Base-by-base conservation (phyloP, 106 monocot genomes). In the Triglochin maritima region DNA sequence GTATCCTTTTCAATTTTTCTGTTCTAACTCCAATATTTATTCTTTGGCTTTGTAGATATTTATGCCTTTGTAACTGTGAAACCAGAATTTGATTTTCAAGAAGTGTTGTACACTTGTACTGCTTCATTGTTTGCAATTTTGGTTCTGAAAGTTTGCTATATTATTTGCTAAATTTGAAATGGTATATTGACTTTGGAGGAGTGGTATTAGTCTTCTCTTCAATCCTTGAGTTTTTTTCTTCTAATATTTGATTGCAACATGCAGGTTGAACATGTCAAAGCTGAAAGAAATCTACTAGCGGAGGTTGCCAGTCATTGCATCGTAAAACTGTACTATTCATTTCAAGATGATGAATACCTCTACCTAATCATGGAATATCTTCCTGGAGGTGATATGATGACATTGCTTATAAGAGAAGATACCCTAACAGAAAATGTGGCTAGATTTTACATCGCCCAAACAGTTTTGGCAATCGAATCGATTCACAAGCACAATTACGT, bases 321-420 rank as follows among this genome's bases (percentile, higher is more conserved):
- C 68, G 96, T 96, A 69, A 96, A 96, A 70, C 81, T 96, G 3
- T 96, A 96, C 70, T 96, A 96, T 75, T 96, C 96, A 60, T 96
- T 96, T 77, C 96, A 96, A 91, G 96, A 96, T 77, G 76, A 79
- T 13, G 96, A 96, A 63, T 91, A 88, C 62, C 74, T 96, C 29
- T 96, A 96, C 71, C 78, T 93, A 14, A 84, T 93, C 14, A 93
- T 93, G 93, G 93, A 93, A 66, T 93, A 93, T 77, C 82, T 96
- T 67, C 96, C 96, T 72, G 96, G 96, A 69, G 96, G 96, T 50
- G 96, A 96, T 66, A 82, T 96, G 91, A 96, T 96, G 96, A 96
- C 96, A 55, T 80, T 96, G 63, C 88, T 96, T 45, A 96, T 91
- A 73, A 79, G 96, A 74, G 96, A 96, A 64, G 96, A 96, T 62